Conservation (phyloP, 768 basidiomycete genomes). For the Lentinula sp. region DNA sequence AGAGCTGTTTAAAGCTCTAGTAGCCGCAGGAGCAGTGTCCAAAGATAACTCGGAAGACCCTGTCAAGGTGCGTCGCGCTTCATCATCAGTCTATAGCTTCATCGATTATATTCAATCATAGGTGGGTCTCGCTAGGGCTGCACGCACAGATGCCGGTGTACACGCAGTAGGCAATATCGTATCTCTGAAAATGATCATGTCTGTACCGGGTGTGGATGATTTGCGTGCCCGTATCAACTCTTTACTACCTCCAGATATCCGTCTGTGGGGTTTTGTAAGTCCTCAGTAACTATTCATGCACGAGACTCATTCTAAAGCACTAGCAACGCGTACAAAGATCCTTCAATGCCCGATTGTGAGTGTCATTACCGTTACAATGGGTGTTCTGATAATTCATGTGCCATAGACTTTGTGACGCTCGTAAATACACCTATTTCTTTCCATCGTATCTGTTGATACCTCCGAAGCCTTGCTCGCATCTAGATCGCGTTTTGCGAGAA, state of each 20-base stretch:
- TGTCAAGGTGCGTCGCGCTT: constrained; percentile 54
- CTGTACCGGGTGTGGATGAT: constrained; percentile 65
- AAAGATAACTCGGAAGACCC: constrained; percentile 90
- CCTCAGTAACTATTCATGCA: not conserved
- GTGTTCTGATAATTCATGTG: not conserved
- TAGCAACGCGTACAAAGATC: constrained; percentile 54
- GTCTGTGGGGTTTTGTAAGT: constrained; percentile 86
- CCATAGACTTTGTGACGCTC: constrained; percentile 81
- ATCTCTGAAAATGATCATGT: constrained; percentile 82
- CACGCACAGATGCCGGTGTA: constrained; percentile 95
- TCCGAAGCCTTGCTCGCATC: constrained; percentile 69
- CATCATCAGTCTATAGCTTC: not conserved
- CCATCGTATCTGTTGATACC: constrained; percentile 91
- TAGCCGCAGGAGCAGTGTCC: constrained; percentile 89
- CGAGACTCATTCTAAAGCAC: not conserved
- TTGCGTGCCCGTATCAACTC: constrained; percentile 73
- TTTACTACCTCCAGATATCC: constrained; percentile 85
- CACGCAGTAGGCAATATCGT: constrained; percentile 95
- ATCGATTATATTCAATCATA: constrained; percentile 20
- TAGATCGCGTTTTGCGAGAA: constrained; percentile 39
- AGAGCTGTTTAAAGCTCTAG: constrained; percentile 79
- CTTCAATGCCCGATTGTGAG: constrained; percentile 73
- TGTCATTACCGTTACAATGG: constrained; percentile 1
- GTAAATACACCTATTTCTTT: constrained; percentile 97
- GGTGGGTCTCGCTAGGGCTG: constrained; percentile 84